phyloP scores from a whole-genome alignment of 306 rosid genomes.

The Betula pendula region DNA sequence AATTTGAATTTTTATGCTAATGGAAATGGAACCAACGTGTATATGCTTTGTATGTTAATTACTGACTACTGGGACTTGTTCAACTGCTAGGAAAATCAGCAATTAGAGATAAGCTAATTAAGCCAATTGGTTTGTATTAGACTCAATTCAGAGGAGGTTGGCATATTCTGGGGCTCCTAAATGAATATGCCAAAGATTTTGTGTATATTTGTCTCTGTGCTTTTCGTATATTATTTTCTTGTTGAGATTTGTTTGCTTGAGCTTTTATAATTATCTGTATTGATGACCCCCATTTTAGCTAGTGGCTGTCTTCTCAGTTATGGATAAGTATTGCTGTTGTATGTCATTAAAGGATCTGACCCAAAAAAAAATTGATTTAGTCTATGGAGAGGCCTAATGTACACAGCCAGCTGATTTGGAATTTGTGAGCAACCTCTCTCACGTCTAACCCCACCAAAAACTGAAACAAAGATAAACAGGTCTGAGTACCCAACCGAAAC shows the following conservation, averaged over 20 bases:
- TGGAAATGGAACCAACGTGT: background rate
- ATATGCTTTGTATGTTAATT: background rate
- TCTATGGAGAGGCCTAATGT: background rate
- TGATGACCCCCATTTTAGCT: background rate
- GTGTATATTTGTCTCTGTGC: background rate
- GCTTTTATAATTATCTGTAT: background rate
- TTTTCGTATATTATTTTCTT: background rate
- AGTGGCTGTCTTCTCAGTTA: background rate
- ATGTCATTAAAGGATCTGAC: background rate
- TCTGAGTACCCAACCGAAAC: too few relatives aligned
- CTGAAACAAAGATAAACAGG: background rate
- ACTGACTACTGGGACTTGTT: background rate
- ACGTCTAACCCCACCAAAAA: background rate
- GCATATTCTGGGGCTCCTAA: too few relatives aligned
- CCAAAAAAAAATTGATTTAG: background rate
- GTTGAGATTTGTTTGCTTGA: background rate
- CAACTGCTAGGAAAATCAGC: background rate
- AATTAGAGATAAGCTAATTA: background rate
- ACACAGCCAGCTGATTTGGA: background rate
- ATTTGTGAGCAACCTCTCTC: background rate
- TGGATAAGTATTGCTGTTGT: background rate
- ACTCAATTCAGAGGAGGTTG: background rate
- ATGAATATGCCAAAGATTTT: background rate
- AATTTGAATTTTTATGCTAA: background rate
- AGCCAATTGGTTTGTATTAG: background rate